Percentiles rank a stretch among this genome's conserved stretches.
These are phyloP conservation scores for Pleurotus djamor DNA, from an alignment of 768 basidiomycete genomes.

Conservation along the genomic window DNA sequence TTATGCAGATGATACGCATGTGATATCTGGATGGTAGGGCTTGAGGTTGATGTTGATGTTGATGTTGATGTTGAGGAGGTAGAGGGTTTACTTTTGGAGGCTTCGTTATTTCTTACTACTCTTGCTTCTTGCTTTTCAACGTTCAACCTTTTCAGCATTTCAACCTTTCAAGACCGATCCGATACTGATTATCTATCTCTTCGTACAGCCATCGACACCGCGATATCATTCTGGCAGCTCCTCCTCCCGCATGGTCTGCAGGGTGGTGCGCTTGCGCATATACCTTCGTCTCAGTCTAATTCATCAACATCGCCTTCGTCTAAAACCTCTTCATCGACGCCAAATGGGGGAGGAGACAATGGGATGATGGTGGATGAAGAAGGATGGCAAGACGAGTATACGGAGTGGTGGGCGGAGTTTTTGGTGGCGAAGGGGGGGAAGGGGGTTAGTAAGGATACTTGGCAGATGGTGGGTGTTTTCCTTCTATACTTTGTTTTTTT, in stretches of 20 bases:
- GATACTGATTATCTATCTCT: not conserved
- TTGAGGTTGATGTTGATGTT: no score
- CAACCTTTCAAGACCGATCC: not conserved
- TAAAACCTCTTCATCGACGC: no score
- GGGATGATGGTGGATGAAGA: slow-evolving; percentile 35
- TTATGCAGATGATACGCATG: no score
- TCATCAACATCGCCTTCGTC: no score
- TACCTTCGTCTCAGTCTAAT: slow-evolving; percentile 10
- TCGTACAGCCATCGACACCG: slow-evolving; percentile 59
- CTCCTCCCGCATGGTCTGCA: slow-evolving; percentile 70
- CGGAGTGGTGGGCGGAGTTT: slow-evolving; percentile 79
- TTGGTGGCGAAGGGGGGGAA: slow-evolving; percentile 61
- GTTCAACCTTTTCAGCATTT: no score
- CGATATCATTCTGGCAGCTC: slow-evolving; percentile 76
- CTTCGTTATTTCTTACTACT: no score
- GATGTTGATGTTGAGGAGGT: no score
- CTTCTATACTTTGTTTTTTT: not conserved
- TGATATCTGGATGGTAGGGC: no score
- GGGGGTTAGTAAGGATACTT: slow-evolving; percentile 87
- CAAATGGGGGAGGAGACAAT: slow-evolving; percentile 44
- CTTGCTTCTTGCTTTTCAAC: no score
- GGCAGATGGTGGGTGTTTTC: slow-evolving; percentile 68
- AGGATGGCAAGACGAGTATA: slow-evolving; percentile 65
- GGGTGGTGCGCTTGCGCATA: slow-evolving; percentile 60
- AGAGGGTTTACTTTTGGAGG: no score